Percentiles rank a stretch among this genome's conserved stretches.
phyloP scores from a whole-genome alignment of 2,329 filamentous ascomycete genomes.

The Aspergillus terreus region DNA sequence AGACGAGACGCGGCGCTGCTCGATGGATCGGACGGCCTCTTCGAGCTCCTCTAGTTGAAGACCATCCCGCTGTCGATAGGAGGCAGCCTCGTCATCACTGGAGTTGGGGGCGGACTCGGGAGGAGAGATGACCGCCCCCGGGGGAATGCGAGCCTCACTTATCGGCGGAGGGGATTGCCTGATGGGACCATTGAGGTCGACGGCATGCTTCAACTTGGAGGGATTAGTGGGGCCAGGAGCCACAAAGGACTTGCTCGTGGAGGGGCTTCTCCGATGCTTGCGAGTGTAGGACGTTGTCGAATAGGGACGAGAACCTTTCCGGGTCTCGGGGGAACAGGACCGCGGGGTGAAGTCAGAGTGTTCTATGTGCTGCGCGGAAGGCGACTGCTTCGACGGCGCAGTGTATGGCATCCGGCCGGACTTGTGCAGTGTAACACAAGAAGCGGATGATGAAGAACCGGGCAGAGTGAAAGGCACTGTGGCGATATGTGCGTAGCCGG shows the following conservation, averaged over 20 bases:
- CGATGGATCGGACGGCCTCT: conserved; percentile 76
- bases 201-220: conserved; percentile 17
- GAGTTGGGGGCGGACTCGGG: conserved; percentile 79
- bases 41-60: conserved; percentile 64
- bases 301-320: conserved; percentile 52
- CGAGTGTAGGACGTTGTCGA: conserved; percentile 60
- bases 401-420: conserved; percentile 50
- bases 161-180: conserved; percentile 81
- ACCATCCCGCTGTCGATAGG: conserved; percentile 41
- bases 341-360: conserved; percentile 43
- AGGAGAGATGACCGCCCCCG: conserved; percentile 82
- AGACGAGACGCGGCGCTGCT: conserved; percentile 37
- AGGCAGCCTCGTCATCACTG: conserved; percentile 66
- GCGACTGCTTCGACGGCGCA: conserved; percentile 53
- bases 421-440: conserved; percentile 30
- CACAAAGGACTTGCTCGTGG: conserved; percentile 36
- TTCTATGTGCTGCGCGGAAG: conserved; percentile 51
- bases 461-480: not conserved
- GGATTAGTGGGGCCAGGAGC: conserved; percentile 28
- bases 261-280: conserved; percentile 59
- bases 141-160: conserved; percentile 71
- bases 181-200: conserved; percentile 57
- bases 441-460: conserved; percentile 9
- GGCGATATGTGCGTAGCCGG: not conserved
- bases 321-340: conserved; percentile 32